Evolutionary conservation across 176 grass and related monocot species (phyloP).

Genomic region (Eragrostis curvula): DNA sequence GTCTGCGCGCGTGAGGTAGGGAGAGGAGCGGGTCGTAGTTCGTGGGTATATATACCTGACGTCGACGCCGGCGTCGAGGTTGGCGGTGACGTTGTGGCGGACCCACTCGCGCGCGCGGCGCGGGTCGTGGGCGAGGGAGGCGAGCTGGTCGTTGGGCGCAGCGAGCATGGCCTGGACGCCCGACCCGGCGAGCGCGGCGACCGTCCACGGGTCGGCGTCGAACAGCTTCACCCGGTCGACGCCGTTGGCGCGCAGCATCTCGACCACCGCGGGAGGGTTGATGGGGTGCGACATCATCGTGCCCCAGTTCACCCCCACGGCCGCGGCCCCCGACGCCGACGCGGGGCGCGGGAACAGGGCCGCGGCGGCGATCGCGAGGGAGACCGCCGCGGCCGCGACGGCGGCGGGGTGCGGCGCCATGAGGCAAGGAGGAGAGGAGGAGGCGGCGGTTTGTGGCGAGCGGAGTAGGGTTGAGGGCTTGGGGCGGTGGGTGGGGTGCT

Average conservation of each 20-base stretch:
- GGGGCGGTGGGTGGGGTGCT: not conserved
- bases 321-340: not conserved
- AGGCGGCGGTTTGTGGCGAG: not conserved
- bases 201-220: slow-evolving; percentile 87
- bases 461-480: not conserved
- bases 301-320: slow-evolving; percentile 79
- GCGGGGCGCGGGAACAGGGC: slow-evolving; percentile 1
- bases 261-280: slow-evolving; percentile 54
- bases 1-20: not conserved
- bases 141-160: slow-evolving; percentile 80
- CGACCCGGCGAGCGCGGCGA: slow-evolving; percentile 59
- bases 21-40: not conserved
- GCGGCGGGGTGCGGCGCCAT: not conserved
- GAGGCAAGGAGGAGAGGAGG: not conserved
- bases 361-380: not conserved
- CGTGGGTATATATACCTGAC: slow-evolving; percentile 59
- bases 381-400: not conserved
- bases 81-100: slow-evolving; percentile 64
- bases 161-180: slow-evolving; percentile 73
- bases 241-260: slow-evolving; percentile 67
- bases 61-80: slow-evolving; percentile 64
- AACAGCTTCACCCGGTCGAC: slow-evolving; percentile 77
- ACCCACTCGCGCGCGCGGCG: slow-evolving; percentile 68
- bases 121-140: slow-evolving; percentile 41
- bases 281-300: slow-evolving; percentile 93